Base-by-base conservation (phyloP, 441 rosid genomes). In the Populus hybrid region DNA sequence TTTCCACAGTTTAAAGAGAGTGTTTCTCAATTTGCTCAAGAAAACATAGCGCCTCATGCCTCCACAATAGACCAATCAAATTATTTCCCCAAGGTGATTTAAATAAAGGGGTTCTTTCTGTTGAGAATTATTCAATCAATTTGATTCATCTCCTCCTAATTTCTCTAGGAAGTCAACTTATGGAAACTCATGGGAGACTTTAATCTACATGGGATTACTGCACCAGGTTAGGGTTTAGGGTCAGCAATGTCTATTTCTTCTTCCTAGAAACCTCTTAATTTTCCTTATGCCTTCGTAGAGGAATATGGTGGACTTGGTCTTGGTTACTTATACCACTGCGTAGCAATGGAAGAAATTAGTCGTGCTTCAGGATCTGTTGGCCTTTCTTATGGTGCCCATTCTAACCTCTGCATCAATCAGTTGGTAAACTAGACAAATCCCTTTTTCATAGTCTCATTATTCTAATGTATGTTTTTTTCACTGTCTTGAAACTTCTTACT, bases 121-220 rank as follows among this genome's bases (percentile, higher is more conserved):
- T n/a, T 70, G 5, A 61, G 32, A 16, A 3, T 57, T 6, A 21
- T 40, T 23, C 34, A 46, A 20, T 30, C 34, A 46, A 12, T 72
- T 40, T 34, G 46, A 6, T 67, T 3, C 24, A 12, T 40, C 59
- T 72, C 24, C 12, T 72, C 69, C 69, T 74, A 65, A 64, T 73
- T 30, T 24, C 35, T 81, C 4, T 80, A 93, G 99, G 97, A 95
- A 53, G 91, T 88, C 69, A 90, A 95, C 75, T 88, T 93, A 75
- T 95, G 99, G 99, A 95, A 95, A 82, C 87, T 86, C 30, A 93
- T 93, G 99, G 97, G 99, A 46, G 97, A 90, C 79, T 95, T 95
- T 75, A 92, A 89, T 90, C 99, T 95, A 73, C 92, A 85, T 86
- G 99, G 98, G 82, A 89, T 95, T 72, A 95, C 97, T 69, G 97